Percentiles rank a stretch among this genome's conserved stretches.
Evolutionary conservation across 805 yeast genomes (phyloP).

Genomic region (Wickerhamomyces rabaulensis): DNA sequence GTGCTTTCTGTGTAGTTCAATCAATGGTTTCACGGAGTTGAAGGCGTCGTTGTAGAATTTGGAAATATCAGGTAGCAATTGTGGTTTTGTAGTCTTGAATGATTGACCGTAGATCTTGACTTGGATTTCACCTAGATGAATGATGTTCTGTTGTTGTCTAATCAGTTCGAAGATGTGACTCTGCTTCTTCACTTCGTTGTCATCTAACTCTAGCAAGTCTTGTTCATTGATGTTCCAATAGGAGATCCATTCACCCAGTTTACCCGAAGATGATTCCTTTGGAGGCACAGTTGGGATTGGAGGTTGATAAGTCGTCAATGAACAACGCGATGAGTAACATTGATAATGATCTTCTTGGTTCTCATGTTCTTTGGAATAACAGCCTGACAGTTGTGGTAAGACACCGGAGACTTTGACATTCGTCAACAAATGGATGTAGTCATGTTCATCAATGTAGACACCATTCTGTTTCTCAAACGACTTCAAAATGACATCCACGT

Average conservation of each 20-base stretch:
- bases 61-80: slow-evolving; percentile 43
- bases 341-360: slow-evolving; percentile 6
- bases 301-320: slow-evolving; percentile 23
- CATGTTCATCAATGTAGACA: slow-evolving; percentile 31
- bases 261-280: slow-evolving; percentile 11
- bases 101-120: slow-evolving; percentile 50
- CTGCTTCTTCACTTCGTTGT: slow-evolving; percentile 56
- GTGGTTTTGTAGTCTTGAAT: slow-evolving; percentile 33
- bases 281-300: slow-evolving; percentile 17
- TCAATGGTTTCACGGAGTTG: slow-evolving; percentile 48
- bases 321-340: slow-evolving; percentile 33
- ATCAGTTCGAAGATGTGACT: slow-evolving; percentile 73
- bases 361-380: slow-evolving; percentile 37
- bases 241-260: slow-evolving; percentile 53
- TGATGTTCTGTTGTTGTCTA: slow-evolving; percentile 62
- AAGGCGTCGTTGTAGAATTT: slow-evolving; percentile 57
- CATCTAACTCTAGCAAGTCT: slow-evolving; percentile 46
- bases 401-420: slow-evolving; percentile 35
- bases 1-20: slow-evolving; percentile 47
- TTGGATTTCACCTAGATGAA: slow-evolving; percentile 62
- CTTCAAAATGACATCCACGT: slow-evolving; percentile 43
- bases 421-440: slow-evolving; percentile 22
- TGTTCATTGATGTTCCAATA: slow-evolving; percentile 59
- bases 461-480: slow-evolving; percentile 39
- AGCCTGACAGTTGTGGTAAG: slow-evolving; percentile 37